Base-by-base conservation (phyloP, 768 basidiomycete genomes). In the Coprinellus aureogranulatus region DNA sequence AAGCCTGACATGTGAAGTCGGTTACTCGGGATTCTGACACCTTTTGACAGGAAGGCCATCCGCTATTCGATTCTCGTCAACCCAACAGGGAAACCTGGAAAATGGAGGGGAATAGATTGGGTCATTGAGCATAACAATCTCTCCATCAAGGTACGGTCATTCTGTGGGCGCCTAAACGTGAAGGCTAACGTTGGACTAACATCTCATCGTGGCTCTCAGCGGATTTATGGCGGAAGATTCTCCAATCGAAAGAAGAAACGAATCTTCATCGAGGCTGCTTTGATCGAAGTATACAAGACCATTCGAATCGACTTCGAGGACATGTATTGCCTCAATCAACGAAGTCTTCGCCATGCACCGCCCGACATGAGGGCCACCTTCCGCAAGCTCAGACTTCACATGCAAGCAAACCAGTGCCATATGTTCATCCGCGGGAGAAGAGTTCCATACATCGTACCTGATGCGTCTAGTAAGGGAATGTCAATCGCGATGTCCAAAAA, bases 121-220 rank as follows among this genome's bases (percentile, higher is more conserved):
- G 51, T 70, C 8, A 62, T 76, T 1, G 76, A 81, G 56, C 64
- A 72, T 2, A 72, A 77, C 28, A 80, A 80, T 55, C 66, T 78
- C 1, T 77, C 70, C n/a, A 77, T 68, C 4, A 81, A 79, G 65
- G 76, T 76, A 20, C 57, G 67, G 11, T 26, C 46, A 20, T 20
- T 48, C 75, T n/a, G n/a, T n/a, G n/a, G n/a, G n/a, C n/a, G n/a
- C n/a, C n/a, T n/a, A n/a, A n/a, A n/a, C n/a, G n/a, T n/a, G n/a
- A n/a, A n/a, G n/a, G n/a, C n/a, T n/a, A n/a, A n/a, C n/a, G 34
- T 34, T 34, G 34, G 14, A 34, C 34, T 14, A 34, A 34, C 34
- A 34, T 14, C 14, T 14, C 6, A 6, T 34, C 14, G 34, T 6
- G 34, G 6, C 8, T 6, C 34, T 6, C 34, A 34, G 34, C 6